Evolutionary conservation across 208 protist genomes (phyloP).

Genomic region (Wallacemonas collosoma): DNA sequence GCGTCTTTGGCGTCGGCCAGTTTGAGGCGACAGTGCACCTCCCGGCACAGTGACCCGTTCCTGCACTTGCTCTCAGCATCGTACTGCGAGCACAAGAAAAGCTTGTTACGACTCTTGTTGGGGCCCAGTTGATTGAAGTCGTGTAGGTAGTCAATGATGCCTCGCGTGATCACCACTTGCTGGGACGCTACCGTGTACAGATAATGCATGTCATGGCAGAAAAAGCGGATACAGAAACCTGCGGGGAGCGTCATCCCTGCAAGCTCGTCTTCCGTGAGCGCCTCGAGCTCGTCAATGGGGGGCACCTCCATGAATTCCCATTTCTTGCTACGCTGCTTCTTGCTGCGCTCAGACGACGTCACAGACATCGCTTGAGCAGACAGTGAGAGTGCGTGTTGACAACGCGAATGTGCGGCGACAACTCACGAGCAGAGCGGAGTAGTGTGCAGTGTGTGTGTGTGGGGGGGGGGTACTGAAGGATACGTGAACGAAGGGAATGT

Average conservation of each 20-base stretch:
- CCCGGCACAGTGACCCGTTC: constrained; percentile 71
- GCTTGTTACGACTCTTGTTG: constrained; percentile 75
- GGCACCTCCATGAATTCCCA: constrained; percentile 66
- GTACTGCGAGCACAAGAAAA: constrained; percentile 70
- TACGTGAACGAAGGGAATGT: too few species aligned
- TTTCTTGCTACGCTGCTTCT: constrained; percentile 53
- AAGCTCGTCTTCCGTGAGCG: constrained; percentile 40
- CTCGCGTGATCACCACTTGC: constrained; percentile 61
- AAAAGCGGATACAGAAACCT: constrained; percentile 78
- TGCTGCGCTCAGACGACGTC: constrained; percentile 19
- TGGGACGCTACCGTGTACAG: constrained; percentile 69
- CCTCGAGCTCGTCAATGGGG: constrained; percentile 55
- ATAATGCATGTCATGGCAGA: constrained; percentile 69
- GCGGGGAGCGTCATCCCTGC: constrained; percentile 34
- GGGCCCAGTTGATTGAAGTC: constrained; percentile 80
- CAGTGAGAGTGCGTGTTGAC: not conserved
- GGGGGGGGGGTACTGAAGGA: too few species aligned
- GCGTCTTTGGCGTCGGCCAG: constrained; percentile 61
- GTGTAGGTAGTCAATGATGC: constrained; percentile 74
- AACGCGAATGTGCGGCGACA: not conserved
- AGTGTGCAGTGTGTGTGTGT: too few species aligned
- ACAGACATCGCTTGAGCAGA: constrained; percentile 10
- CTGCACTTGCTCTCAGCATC: constrained; percentile 42
- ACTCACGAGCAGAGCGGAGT: too few species aligned
- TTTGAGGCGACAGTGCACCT: constrained; percentile 67